phyloP scores from a whole-genome alignment of 352 stramenopile genomes.

The Globisporangium polare region DNA sequence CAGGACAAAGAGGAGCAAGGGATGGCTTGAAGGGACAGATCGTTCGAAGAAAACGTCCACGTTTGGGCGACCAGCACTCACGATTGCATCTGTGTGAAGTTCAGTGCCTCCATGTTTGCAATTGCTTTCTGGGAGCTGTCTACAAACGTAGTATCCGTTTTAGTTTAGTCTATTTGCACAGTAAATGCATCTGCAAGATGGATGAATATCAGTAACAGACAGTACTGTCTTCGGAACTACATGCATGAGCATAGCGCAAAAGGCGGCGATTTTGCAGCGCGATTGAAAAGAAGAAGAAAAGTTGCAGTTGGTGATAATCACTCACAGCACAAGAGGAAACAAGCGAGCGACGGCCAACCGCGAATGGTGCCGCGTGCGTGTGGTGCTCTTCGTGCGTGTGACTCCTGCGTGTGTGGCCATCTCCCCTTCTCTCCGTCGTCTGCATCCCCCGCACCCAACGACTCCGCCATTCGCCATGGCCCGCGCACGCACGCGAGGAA shows the following conservation, averaged over 20 bases:
- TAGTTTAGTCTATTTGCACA: too few species aligned
- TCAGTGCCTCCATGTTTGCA: too few species aligned
- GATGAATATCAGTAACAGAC: too few species aligned
- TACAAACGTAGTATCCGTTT: too few species aligned
- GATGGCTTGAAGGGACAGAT: too few species aligned
- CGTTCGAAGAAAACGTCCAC: neutral
- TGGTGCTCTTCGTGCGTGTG: neutral
- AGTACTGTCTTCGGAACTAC: too few species aligned
- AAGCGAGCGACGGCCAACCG: neutral
- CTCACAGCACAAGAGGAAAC: neutral
- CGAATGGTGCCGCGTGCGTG: neutral
- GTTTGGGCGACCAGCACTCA: neutral
- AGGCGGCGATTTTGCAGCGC: too few species aligned
- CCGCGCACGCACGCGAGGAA: neutral
- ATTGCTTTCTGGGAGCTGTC: too few species aligned
- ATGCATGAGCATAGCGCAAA: neutral
- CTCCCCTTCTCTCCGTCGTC: neutral
- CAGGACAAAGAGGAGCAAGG: too few species aligned
- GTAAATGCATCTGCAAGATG: too few species aligned
- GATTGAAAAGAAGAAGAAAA: too few species aligned
- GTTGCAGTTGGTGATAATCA: slow-evolving; percentile 10
- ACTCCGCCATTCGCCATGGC: neutral
- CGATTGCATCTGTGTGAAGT: too few species aligned
- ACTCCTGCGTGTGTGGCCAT: neutral
- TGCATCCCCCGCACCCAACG: neutral